Evolutionary conservation across 495 filamentous ascomycete genomes (phyloP), one percentile per base, ranked within the genome.

Genomic region (Hypoxylon trugodes): DNA sequence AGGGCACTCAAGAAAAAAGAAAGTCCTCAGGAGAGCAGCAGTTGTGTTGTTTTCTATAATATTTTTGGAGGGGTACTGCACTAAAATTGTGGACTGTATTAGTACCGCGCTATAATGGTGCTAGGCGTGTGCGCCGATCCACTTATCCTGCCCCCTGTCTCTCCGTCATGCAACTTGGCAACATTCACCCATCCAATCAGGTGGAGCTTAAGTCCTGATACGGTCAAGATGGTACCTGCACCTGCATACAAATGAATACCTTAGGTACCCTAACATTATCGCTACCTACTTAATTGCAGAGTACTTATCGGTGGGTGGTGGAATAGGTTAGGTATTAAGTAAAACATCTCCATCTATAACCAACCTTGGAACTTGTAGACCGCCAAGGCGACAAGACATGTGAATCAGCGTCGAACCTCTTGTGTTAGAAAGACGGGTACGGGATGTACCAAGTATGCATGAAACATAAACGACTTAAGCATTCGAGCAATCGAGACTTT

Each of bases 101-200:
- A 66, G 64, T 61, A 38, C 42, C 51, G 59, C 46, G 25, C 64
- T 67, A 62, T 54, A 45, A 38, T 36, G 51, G 41, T 28, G 48
- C 49, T 30, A 43, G 58, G 50, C 49, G 53, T 55, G 64, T 58
- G 58, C 52, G 33, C 13, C 35, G 42, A 45, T 47, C 64, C 64
- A 67, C 64, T 52, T 53, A 60, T 45, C 45, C 48, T 25, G 9
- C 26, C 40, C 63, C 56, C 45, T 67, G 52, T 61, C 64, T 55
- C 64, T 67, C 58, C 58, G 41, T 62, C 53, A 67, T 67, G 64
- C 64, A 61, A 67, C 64, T 67, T 67, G 64, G 64, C 64, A 67
- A 62, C 40, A 67, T 59, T 67, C 64, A 61, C 61, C 57, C 63
- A 47, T 51, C 58, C 58, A 62, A 67, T 67, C 59, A 53, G 52